Conservation (phyloP, 2,329 filamentous ascomycete genomes). For the Diaporthe australafricana region DNA sequence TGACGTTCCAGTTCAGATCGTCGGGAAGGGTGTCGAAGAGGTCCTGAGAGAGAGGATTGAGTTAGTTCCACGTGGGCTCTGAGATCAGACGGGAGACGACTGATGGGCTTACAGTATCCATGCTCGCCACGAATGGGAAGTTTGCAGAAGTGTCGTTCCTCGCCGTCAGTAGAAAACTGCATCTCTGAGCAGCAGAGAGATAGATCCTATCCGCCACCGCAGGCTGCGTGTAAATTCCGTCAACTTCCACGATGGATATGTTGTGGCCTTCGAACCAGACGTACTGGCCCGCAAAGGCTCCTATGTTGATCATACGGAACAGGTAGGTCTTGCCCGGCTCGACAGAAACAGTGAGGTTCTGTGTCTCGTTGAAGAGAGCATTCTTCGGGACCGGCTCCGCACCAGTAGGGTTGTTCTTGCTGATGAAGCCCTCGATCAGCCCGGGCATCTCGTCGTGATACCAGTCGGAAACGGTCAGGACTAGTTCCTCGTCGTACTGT, state of each 20-base stretch:
- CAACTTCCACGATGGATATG: slow-evolving; percentile 78
- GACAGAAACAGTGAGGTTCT: slow-evolving; percentile 68
- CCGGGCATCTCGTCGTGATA: slow-evolving; percentile 70
- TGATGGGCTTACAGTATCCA: slow-evolving; percentile 60
- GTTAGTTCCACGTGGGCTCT: slow-evolving; percentile 42
- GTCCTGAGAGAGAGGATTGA: slow-evolving; percentile 50
- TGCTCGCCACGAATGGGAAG: slow-evolving; percentile 75
- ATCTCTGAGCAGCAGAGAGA: slow-evolving; percentile 75
- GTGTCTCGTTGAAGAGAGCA: slow-evolving; percentile 78
- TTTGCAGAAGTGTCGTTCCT: slow-evolving; percentile 71
- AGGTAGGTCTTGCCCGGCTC: slow-evolving; percentile 78
- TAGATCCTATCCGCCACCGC: slow-evolving; percentile 73
- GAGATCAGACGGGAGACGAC: neutral
- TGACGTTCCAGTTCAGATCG: slow-evolving; percentile 75
- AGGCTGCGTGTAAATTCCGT: slow-evolving; percentile 75
- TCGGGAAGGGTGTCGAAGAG: slow-evolving; percentile 77
- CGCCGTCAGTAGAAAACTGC: slow-evolving; percentile 71
- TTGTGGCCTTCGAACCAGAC: slow-evolving; percentile 76
- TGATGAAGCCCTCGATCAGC: slow-evolving; percentile 62
- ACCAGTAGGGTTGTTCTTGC: slow-evolving; percentile 65
- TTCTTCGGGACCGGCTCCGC: slow-evolving; percentile 76
- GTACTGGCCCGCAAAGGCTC: slow-evolving; percentile 76
- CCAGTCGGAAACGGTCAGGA: slow-evolving; percentile 77
- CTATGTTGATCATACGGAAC: slow-evolving; percentile 78
- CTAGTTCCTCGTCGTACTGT: slow-evolving; percentile 71